Conservation (phyloP, 129 eudicot genomes). For the Artemisia annua region DNA sequence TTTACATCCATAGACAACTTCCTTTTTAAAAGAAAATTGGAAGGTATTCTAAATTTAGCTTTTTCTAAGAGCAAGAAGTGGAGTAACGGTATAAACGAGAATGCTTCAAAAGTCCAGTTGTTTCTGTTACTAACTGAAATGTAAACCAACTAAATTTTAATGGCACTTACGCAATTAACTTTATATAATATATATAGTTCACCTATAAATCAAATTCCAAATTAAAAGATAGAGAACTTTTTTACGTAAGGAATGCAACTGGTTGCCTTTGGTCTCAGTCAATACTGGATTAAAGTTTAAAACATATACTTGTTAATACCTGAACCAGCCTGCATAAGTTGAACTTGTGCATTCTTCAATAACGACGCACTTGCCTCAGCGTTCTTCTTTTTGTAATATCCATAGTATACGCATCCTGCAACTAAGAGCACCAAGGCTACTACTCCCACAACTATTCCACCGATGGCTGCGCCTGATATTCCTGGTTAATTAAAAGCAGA, state of each 20-base stretch:
- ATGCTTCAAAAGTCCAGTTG: too few relatives aligned
- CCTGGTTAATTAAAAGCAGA: constrained; percentile 53
- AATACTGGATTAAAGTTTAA: background rate
- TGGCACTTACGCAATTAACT: too few relatives aligned
- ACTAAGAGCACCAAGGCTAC: constrained; percentile 50
- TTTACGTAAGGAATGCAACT: background rate
- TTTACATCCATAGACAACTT: too few relatives aligned
- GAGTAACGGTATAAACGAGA: too few relatives aligned
- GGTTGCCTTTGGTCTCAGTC: background rate
- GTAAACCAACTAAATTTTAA: too few relatives aligned
- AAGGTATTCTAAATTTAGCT: too few relatives aligned
- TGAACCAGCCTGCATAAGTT: constrained; percentile 37
- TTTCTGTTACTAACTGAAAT: too few relatives aligned
- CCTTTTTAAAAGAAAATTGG: too few relatives aligned
- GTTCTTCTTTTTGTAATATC: constrained; percentile 50
- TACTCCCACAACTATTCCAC: constrained; percentile 59
- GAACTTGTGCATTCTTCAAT: constrained; percentile 43
- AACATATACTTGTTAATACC: constrained; percentile 12
- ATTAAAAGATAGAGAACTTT: background rate
- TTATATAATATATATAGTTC: background rate
- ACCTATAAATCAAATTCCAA: background rate
- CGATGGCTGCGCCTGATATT: constrained; percentile 66
- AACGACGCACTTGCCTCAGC: constrained; percentile 35
- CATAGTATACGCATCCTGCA: constrained; percentile 49
- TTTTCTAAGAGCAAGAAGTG: too few relatives aligned